A percentile compares a stretch with the other conserved stretches of the same genome.
These are phyloP conservation scores for Chrysoporthe puriensis DNA, from an alignment of 2,329 filamentous ascomycete genomes.

Conservation along the genomic window DNA sequence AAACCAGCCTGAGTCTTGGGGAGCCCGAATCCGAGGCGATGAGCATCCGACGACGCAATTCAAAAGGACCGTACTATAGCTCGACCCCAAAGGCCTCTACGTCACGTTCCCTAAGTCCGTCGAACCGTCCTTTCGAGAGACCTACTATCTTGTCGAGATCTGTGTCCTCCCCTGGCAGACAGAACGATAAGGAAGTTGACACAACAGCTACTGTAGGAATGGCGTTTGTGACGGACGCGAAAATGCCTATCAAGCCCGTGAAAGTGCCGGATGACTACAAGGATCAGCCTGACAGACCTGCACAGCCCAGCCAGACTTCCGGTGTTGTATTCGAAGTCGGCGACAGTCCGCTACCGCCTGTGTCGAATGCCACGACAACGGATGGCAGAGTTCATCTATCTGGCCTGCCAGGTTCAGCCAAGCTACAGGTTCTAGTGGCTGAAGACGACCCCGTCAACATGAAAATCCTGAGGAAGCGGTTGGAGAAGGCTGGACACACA, in stretches of 20 bases:
- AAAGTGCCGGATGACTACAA: slow-evolving; percentile 53
- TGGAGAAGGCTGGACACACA: slow-evolving; percentile 75
- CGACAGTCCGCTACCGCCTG: slow-evolving; percentile 25
- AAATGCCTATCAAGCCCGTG: slow-evolving; percentile 50
- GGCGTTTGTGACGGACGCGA: slow-evolving; percentile 47
- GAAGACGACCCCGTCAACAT: slow-evolving; percentile 91
- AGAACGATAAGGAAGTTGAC: background rate
- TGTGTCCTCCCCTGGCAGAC: slow-evolving; percentile 27
- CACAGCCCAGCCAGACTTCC: slow-evolving; percentile 39
- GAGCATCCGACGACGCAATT: slow-evolving; percentile 25
- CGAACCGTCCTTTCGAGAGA: slow-evolving; percentile 8
- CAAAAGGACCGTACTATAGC: slow-evolving; percentile 21
- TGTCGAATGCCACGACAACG: slow-evolving; percentile 19
- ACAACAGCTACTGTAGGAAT: slow-evolving; percentile 37
- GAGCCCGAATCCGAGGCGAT: slow-evolving; percentile 40
- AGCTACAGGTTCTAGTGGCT: slow-evolving; percentile 73
- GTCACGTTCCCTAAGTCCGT: slow-evolving; percentile 27
- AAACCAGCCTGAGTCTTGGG: slow-evolving; percentile 56
- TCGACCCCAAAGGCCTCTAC: background rate
- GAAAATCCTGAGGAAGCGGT: slow-evolving; percentile 76
- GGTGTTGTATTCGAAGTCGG: slow-evolving; percentile 46
- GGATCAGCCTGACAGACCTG: slow-evolving; percentile 37
- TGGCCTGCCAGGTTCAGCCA: slow-evolving; percentile 33
- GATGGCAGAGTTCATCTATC: slow-evolving; percentile 20
- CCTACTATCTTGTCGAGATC: slow-evolving; percentile 21